Conservation (phyloP, 208 protist species). For the Strigomonas culicis region DNA sequence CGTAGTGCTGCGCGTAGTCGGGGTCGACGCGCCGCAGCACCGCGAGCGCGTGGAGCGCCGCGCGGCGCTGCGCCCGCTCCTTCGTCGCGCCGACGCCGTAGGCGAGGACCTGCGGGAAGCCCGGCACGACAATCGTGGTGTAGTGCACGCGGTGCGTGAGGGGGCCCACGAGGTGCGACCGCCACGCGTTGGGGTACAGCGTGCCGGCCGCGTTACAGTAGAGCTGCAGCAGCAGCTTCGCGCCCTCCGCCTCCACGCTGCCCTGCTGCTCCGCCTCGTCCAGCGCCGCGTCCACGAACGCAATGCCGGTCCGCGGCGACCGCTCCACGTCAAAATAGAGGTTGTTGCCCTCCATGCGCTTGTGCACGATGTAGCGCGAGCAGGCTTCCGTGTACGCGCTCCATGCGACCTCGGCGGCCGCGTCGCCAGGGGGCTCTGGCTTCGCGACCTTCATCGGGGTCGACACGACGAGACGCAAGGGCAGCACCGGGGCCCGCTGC, state of each 20-base stretch:
- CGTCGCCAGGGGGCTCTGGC: neutral
- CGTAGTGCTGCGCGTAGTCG: conserved; percentile 32
- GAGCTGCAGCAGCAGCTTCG: conserved; percentile 33
- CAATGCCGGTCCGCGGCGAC: conserved; percentile 59
- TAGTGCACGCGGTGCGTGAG: conserved; percentile 45
- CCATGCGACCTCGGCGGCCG: conserved; percentile 28
- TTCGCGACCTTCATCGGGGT: neutral
- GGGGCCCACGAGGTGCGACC: conserved; percentile 39
- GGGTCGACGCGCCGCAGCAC: conserved; percentile 70
- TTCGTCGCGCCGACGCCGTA: conserved; percentile 65
- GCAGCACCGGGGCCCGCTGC: neutral
- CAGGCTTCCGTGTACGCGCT: conserved; percentile 62
- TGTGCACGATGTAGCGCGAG: conserved; percentile 45
- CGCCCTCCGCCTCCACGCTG: conserved; percentile 28
- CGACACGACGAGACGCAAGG: neutral
- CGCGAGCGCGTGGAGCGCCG: conserved; percentile 77
- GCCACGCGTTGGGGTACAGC: conserved; percentile 34
- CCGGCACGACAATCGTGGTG: conserved; percentile 56
- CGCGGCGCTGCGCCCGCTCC: conserved; percentile 45
- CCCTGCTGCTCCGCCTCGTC: conserved; percentile 43
- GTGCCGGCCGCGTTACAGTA: conserved; percentile 38
- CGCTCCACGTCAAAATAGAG: conserved; percentile 54
- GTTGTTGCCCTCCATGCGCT: conserved; percentile 37
- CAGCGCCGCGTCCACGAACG: conserved; percentile 54
- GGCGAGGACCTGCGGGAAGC: conserved; percentile 47